phyloP scores from a whole-genome alignment of 1,139 yeast genomes.

The Magnusiomyces sp. region DNA sequence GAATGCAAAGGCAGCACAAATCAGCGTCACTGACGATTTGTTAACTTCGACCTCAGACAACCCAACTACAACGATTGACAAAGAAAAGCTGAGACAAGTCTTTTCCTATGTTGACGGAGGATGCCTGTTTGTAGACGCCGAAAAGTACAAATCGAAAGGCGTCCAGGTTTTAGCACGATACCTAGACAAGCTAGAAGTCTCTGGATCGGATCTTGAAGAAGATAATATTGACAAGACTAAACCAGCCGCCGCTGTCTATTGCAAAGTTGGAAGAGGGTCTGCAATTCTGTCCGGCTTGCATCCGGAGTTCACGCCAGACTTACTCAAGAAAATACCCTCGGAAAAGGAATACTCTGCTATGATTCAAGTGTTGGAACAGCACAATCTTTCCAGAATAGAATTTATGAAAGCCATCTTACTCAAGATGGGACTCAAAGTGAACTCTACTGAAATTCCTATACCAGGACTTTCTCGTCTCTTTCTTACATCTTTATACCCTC shows the following conservation, averaged over 20 bases:
- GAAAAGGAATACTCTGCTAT: conserved; percentile 33
- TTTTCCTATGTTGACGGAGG: conserved; percentile 76
- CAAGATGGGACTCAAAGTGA: conserved; percentile 61
- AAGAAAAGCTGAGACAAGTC: conserved; percentile 10
- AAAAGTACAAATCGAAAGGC: conserved; percentile 36
- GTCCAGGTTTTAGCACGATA: conserved; percentile 71
- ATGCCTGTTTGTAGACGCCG: conserved; percentile 71
- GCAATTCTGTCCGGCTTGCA: conserved; percentile 82
- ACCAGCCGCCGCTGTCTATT: conserved; percentile 57
- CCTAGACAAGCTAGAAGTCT: conserved; percentile 39
- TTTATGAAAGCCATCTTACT: conserved; percentile 51
- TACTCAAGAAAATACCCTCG: conserved; percentile 34
- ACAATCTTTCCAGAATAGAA: conserved; percentile 42
- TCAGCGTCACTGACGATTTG: conserved; percentile 34
- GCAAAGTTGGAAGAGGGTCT: conserved; percentile 64
- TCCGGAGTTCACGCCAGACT: conserved; percentile 68
- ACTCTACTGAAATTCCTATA: conserved; percentile 39
- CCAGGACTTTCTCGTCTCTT: conserved; percentile 64
- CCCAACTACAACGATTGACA: neutral
- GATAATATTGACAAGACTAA: conserved; percentile 11
- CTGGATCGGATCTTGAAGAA: conserved; percentile 34
- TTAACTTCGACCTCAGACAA: neutral
- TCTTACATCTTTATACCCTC: conserved; percentile 33
- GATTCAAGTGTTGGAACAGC: conserved; percentile 35
- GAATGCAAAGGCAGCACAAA: conserved; percentile 58